These are phyloP conservation scores for Neonectria hederae DNA, from an alignment of 2,329 filamentous ascomycete genomes.

Conservation along the genomic window DNA sequence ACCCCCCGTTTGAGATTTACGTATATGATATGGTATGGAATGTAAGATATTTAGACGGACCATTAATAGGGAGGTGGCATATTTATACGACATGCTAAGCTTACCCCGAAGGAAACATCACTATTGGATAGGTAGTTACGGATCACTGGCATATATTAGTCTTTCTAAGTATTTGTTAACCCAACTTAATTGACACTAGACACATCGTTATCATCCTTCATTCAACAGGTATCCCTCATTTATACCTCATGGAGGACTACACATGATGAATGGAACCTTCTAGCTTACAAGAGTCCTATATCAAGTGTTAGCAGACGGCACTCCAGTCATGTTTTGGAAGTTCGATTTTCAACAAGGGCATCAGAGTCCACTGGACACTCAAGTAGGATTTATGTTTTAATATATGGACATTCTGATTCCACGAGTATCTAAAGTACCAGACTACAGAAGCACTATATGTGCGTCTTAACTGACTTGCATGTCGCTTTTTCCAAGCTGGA, in stretches of 20 bases:
- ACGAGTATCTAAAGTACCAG: slow-evolving; percentile 30
- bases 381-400: not conserved
- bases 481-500: slow-evolving; percentile 35
- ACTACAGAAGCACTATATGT: slow-evolving; percentile 30
- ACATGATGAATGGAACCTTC: not conserved
- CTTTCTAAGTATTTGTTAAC: not conserved
- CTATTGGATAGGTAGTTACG: not conserved
- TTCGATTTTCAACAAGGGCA: not conserved
- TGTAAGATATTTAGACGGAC: slow-evolving; percentile 12
- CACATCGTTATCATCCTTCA: too few relatives aligned
- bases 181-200: not conserved
- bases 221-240: too few relatives aligned
- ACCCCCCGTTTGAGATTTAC: slow-evolving; percentile 39
- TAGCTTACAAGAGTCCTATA: not conserved
- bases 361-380: not conserved
- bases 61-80: not conserved
- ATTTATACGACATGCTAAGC: not conserved
- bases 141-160: not conserved
- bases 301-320: not conserved
- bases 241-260: too few relatives aligned
- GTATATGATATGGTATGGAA: not conserved
- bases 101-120: not conserved
- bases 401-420: slow-evolving; percentile 33
- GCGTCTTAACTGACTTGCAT: slow-evolving; percentile 30
- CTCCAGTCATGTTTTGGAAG: not conserved